Evolutionary conservation across 768 basidiomycete genomes (phyloP), one percentile per base, ranked within the genome.

Genomic region (Lactifluus subvellereus): DNA sequence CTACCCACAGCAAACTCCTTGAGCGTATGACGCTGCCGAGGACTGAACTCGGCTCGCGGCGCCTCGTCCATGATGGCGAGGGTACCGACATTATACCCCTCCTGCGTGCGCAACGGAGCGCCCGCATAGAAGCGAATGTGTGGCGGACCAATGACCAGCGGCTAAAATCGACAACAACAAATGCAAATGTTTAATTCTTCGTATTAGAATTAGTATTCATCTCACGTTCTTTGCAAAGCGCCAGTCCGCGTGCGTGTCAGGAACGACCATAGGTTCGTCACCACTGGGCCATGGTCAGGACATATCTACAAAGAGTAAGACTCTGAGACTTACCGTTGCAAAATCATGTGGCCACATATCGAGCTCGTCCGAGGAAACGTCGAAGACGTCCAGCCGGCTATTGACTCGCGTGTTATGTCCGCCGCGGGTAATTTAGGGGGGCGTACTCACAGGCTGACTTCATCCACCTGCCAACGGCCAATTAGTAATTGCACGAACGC

Each of bases 81-180:
- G 84, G 85, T 86, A 73, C 91, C 94, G 60, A 97, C 85, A 69
- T 96, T 97, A 74, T 80, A 89, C 4, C 94, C 94, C 61, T 97
- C 94, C 57, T 87, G 82, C 2, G 95, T 97, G 51, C 92, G 81
- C 49, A 98, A 71, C 4, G 94, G 94, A 32, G 92, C 92, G 16
- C 92, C 94, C 3, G 94, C 95, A 71, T 94, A 96, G 73, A 98
- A 98, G 20, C 92, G 82, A 35, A 93, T 80, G 62, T 84, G 72
- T 6, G 91, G 89, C 33, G 77, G 68, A 4, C 84, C 87, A 1
- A 73, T 77, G 43, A 92, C 89, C 58, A 87, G 76, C 0, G 91
- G 92, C 89, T 94, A 27, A 32, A 63, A n/a, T 42, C 11, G 63
- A 8, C 55, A 43, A 55, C 43, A 49, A n/a, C 48, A 8, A 43